phyloP scores from a whole-genome alignment of 2,329 filamentous ascomycete genomes.

The Aquanectria penicillioides region DNA sequence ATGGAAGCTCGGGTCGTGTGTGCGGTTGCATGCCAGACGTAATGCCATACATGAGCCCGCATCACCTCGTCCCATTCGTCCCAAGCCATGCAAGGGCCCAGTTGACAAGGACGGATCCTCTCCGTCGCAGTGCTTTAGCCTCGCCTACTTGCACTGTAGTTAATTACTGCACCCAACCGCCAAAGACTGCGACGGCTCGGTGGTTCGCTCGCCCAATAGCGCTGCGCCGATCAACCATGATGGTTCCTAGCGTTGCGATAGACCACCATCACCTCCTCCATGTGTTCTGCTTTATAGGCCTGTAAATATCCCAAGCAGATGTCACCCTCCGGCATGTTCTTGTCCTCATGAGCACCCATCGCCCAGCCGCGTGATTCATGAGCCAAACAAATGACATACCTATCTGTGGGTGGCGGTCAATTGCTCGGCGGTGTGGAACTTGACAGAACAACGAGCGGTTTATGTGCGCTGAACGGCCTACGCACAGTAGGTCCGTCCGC shows the following conservation, averaged over 20 bases:
- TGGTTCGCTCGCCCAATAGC: slow-evolving; percentile 7
- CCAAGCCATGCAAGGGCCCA: slow-evolving; percentile 31
- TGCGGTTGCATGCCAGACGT: slow-evolving; percentile 7
- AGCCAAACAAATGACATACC: background rate
- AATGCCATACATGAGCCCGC: slow-evolving; percentile 31
- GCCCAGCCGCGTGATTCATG: no score
- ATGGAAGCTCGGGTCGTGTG: background rate
- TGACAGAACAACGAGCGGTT: slow-evolving; percentile 5
- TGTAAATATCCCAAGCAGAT: no score
- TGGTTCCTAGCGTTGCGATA: background rate
- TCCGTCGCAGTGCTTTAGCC: slow-evolving; percentile 17
- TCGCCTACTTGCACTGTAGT: no score
- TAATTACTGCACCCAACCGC: no score
- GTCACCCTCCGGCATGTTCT: background rate
- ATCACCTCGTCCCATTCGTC: slow-evolving; percentile 31
- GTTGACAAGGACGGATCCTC: slow-evolving; percentile 14
- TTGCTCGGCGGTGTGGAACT: background rate
- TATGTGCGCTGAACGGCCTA: slow-evolving; percentile 18
- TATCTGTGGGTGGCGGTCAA: background rate
- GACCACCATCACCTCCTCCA: background rate
- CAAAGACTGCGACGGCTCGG: background rate
- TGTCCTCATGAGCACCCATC: background rate
- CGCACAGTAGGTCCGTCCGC: no score
- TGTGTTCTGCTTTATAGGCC: no score
- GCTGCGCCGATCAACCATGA: background rate